Conservation (phyloP, 164 flowering plant genomes). For the Vitis labrusca region DNA sequence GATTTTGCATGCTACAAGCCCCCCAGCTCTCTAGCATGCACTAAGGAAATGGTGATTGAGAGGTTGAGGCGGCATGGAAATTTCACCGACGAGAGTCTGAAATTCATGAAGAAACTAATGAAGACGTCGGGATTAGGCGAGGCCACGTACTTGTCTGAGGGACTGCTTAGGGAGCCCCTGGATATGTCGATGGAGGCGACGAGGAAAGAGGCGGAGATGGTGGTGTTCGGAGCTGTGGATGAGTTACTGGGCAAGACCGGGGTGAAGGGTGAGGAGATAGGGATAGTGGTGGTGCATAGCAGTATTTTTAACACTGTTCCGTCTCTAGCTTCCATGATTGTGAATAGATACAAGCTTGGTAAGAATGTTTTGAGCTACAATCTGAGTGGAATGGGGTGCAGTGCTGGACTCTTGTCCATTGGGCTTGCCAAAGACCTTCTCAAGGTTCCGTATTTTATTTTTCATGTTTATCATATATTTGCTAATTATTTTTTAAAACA, state of each 20-base stretch:
- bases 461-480: not conserved
- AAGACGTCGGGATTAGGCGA: conserved; percentile 31
- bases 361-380: conserved; percentile 25
- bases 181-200: conserved; percentile 24
- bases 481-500: too few species aligned
- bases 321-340: conserved; percentile 35
- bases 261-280: conserved; percentile 26
- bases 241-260: conserved; percentile 29
- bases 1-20: conserved; percentile 37
- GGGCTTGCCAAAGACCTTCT: conserved; percentile 44
- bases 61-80: not conserved
- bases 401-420: conserved; percentile 32
- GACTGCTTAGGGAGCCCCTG: conserved; percentile 18
- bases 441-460: conserved; percentile 17
- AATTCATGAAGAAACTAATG: conserved; percentile 22
- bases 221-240: conserved; percentile 43
- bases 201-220: conserved; percentile 29
- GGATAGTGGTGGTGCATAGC: conserved; percentile 39
- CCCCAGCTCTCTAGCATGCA: not conserved
- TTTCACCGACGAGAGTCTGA: conserved; percentile 13
- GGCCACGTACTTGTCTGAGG: conserved; percentile 29
- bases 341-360: conserved; percentile 36
- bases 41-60: conserved; percentile 13
- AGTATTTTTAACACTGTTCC: conserved; percentile 29
- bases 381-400: conserved; percentile 50